Conservation (phyloP, 768 basidiomycete species). For the Clathrus columnatus region DNA sequence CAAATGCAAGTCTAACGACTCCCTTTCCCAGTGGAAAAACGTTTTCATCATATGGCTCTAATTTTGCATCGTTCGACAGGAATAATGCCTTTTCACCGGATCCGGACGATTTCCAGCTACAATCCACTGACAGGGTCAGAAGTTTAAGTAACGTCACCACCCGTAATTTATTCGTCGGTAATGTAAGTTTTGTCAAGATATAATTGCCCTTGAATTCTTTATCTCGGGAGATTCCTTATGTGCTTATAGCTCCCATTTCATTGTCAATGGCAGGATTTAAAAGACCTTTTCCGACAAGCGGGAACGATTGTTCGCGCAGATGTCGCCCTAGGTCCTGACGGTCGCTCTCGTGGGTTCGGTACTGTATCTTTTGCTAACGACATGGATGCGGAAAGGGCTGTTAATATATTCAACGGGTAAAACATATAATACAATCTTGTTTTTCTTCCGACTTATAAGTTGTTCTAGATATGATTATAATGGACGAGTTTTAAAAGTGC, state of each 20-base stretch:
- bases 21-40: not conserved
- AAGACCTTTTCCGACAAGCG: constrained; percentile 88
- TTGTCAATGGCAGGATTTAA: constrained; percentile 96
- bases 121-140: not conserved
- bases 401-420: constrained; percentile 86
- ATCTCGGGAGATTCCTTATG: not conserved
- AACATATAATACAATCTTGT: constrained; percentile 1
- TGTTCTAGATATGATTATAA: constrained; percentile 72
- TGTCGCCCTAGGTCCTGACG: constrained; percentile 80
- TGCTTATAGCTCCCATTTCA: constrained; percentile 72
- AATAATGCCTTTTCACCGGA: not conserved
- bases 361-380: constrained; percentile 83
- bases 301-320: constrained; percentile 88
- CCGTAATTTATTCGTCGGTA: constrained; percentile 78
- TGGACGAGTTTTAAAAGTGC: constrained; percentile 80
- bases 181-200: constrained; percentile 45
- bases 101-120: not conserved
- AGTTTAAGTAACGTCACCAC: constrained; percentile 11
- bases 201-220: not conserved
- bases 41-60: not conserved
- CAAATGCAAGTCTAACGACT: not conserved
- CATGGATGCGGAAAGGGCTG: constrained; percentile 74
- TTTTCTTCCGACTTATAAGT: not conserved
- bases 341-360: constrained; percentile 86
- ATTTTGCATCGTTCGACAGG: too few species aligned